phyloP scores from a whole-genome alignment of 345 rosid species.

The Ceriops decandra region DNA sequence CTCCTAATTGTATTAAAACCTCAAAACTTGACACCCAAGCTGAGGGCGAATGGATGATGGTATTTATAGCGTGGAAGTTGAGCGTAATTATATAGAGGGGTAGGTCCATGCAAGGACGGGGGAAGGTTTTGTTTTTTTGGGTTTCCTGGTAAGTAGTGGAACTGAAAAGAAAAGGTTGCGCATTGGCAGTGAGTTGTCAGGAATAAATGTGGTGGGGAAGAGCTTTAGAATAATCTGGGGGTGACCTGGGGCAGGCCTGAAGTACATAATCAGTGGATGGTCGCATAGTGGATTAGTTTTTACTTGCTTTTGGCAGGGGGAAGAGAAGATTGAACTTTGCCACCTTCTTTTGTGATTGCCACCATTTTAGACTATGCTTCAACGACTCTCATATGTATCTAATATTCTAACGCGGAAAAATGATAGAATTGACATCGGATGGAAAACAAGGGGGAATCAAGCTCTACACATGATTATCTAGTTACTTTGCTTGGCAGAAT shows the following conservation, averaged over 20 bases:
- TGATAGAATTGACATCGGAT: too few relatives aligned
- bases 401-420: too few relatives aligned
- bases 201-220: conserved; percentile 8
- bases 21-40: too few relatives aligned
- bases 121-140: too few relatives aligned
- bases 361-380: too few relatives aligned
- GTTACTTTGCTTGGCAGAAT: too few relatives aligned
- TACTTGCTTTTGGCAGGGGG: not conserved
- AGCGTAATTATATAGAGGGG: not conserved
- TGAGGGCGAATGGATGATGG: not conserved
- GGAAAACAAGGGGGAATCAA: too few relatives aligned
- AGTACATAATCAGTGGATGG: not conserved
- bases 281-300: not conserved
- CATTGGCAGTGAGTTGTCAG: conserved; percentile 3
- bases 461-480: too few relatives aligned
- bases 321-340: too few relatives aligned
- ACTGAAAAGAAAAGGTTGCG: not conserved
- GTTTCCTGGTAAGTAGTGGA: not conserved
- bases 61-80: conserved; percentile 19
- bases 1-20: not conserved
- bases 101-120: conserved; percentile 1
- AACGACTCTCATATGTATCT: too few relatives aligned
- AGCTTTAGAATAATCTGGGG: conserved; percentile 3
- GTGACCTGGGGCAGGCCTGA: not conserved
- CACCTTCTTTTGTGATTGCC: too few relatives aligned